These are phyloP conservation scores for Pythium apleroticum DNA, from an alignment of 352 stramenopile species.

Conservation along the genomic window DNA sequence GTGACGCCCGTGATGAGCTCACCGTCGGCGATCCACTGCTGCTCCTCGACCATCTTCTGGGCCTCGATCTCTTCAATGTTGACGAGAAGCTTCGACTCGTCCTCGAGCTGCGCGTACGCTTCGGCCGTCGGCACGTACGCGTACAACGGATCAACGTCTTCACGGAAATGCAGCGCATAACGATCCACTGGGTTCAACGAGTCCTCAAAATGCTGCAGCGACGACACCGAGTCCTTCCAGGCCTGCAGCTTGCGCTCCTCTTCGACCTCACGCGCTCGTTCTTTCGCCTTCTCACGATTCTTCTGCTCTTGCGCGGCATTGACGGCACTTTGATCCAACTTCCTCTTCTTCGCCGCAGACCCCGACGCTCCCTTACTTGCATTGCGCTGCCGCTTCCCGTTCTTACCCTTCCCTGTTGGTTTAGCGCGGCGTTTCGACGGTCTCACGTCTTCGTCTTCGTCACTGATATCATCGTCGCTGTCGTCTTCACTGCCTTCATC, in stretches of 20 bases:
- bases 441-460: slow-evolving; percentile 35
- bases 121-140: slow-evolving; percentile 77
- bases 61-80: slow-evolving; percentile 67
- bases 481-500: slow-evolving; percentile 25
- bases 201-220: slow-evolving; percentile 88
- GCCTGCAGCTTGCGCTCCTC: slow-evolving; percentile 92
- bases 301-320: slow-evolving; percentile 15
- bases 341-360: not conserved
- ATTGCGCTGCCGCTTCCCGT: not conserved
- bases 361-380: not conserved
- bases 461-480: slow-evolving; percentile 35
- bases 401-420: not conserved
- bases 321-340: not conserved
- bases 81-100: slow-evolving; percentile 29
- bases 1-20: slow-evolving; percentile 66
- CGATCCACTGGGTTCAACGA: slow-evolving; percentile 92
- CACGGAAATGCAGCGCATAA: slow-evolving; percentile 92
- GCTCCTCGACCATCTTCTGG: slow-evolving; percentile 64
- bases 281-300: slow-evolving; percentile 16
- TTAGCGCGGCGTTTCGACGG: slow-evolving; percentile 14
- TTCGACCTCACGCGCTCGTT: slow-evolving; percentile 77
- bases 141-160: slow-evolving; percentile 89
- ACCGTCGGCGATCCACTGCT: slow-evolving; percentile 55
- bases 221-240: slow-evolving; percentile 76
- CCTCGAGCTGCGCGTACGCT: slow-evolving; percentile 50